Evolutionary conservation across 2,329 filamentous ascomycete genomes (phyloP).

Genomic region (Pyrenochaeta sp.): DNA sequence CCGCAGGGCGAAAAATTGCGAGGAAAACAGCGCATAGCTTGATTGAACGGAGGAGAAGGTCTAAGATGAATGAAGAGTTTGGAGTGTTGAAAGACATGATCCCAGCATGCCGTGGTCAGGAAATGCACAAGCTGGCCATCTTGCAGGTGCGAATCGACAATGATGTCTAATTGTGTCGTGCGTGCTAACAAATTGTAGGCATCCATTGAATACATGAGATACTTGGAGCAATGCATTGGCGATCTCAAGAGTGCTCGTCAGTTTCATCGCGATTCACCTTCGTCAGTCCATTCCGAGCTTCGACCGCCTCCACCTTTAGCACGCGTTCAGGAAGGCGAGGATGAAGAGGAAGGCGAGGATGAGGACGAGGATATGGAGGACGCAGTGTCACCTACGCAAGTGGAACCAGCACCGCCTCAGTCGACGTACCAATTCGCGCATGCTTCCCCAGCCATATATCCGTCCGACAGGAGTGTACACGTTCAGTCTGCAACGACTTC

Average conservation of each 20-base stretch:
- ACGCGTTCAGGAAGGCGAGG: conserved; percentile 46
- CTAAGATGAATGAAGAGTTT: conserved; percentile 99
- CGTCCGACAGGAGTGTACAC: conserved; percentile 47
- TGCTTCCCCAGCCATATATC: conserved; percentile 44
- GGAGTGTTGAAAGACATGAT: conserved; percentile 93
- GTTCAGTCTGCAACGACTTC: conserved; percentile 50
- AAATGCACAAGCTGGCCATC: conserved; percentile 98
- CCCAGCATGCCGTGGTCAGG: conserved; percentile 87
- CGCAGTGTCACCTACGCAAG: conserved; percentile 38
- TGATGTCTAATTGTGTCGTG: background rate
- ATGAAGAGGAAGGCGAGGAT: conserved; percentile 56
- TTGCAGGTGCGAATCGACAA: conserved; percentile 71
- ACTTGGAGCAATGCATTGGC: conserved; percentile 85
- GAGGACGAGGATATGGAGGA: conserved; percentile 57
- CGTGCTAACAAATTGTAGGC: conserved; percentile 64
- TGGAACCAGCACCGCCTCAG: conserved; percentile 12
- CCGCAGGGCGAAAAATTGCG: conserved; percentile 91
- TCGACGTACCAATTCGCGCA: conserved; percentile 35
- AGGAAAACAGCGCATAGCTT: conserved; percentile 95
- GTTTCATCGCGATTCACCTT: conserved; percentile 35
- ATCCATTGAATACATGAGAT: conserved; percentile 94
- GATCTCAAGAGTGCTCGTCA: conserved; percentile 69
- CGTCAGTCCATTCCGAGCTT: conserved; percentile 33
- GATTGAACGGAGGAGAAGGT: conserved; percentile 86
- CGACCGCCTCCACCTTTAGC: conserved; percentile 21